Evolutionary conservation across 2,329 filamentous ascomycete species (phyloP), one percentile per base, ranked within the genome.

Genomic region (Alternaria panax): DNA sequence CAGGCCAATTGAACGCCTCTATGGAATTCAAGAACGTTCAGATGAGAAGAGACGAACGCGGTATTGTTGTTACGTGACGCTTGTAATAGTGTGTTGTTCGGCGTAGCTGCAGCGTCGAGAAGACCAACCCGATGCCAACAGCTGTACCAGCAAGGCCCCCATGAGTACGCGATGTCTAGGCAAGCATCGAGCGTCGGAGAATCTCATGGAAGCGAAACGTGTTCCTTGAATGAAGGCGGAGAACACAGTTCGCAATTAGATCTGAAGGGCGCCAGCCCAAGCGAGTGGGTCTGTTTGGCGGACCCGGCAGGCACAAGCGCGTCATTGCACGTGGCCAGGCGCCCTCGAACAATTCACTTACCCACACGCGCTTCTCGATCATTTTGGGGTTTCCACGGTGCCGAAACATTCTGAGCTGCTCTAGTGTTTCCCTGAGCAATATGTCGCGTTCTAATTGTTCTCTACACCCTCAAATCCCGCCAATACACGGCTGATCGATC

Each of bases 121-220:
- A 66, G 48, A 65, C 61, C 57, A 64, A 59, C 62, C 63, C 69
- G 65, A 56, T 64, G 62, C 68, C 59, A 58, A 54, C 66, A 66
- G 52, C 58, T 54, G 54, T 59, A 54, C 60, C 56, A 60, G 61
- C 60, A 46, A 45, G 48, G 62, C 61, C 67, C 65, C 69, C 70
- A 74, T 73, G 53, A 65, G 68, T 68, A 66, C 63, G 59, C 50
- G 47, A 34, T 48, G 32, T 51, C 58, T 59, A 54, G 62, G 62
- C 58, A 59, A 65, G 59, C 60, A 68, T 57, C 54, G 74, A 76
- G 73, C 64, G 71, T 67, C 61, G 66, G 65, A 54, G 73, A 77
- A 76, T 51, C 57, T 32, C 47, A 60, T 65, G 53, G 72, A 75
- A 74, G 43, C 57, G 68, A 70, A 67, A 74, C 71, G 73, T 75